Evolutionary conservation across 2,329 filamentous ascomycete genomes (phyloP).

Genomic region (Lachnellula arida): DNA sequence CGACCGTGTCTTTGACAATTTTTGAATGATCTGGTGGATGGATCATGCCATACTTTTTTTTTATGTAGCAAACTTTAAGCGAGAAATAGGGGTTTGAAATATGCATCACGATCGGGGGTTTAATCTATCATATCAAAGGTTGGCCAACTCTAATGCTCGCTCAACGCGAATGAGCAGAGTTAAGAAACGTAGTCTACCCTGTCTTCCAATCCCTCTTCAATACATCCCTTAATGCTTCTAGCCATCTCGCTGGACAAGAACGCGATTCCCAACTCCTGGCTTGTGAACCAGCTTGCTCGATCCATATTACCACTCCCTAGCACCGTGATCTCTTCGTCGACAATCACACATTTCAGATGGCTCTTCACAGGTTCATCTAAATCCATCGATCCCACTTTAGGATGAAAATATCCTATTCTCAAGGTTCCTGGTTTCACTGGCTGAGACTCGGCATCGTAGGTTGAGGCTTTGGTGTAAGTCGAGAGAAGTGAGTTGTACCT

Average conservation of each 20-base stretch:
- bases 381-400: slow-evolving; percentile 22
- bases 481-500: slow-evolving; percentile 41
- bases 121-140: too few species aligned
- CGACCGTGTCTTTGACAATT: too few species aligned
- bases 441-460: slow-evolving; percentile 20
- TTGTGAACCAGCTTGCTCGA: slow-evolving; percentile 80
- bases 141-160: too few species aligned
- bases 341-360: slow-evolving; percentile 72
- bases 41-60: too few species aligned
- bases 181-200: slow-evolving; percentile 17
- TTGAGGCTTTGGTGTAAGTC: slow-evolving; percentile 12
- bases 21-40: too few species aligned
- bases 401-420: slow-evolving; percentile 28
- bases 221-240: slow-evolving; percentile 8
- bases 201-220: slow-evolving; percentile 15
- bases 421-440: slow-evolving; percentile 27
- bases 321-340: slow-evolving; percentile 63
- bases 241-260: slow-evolving; percentile 42
- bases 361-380: slow-evolving; percentile 62
- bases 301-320: slow-evolving; percentile 82
- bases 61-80: too few species aligned
- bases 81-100: too few species aligned
- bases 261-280: slow-evolving; percentile 72
- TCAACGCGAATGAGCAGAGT: background rate
- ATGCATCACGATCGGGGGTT: too few species aligned